These are phyloP conservation scores for Serendipita sp. DNA, from an alignment of 768 basidiomycete genomes.

Conservation along the genomic window DNA sequence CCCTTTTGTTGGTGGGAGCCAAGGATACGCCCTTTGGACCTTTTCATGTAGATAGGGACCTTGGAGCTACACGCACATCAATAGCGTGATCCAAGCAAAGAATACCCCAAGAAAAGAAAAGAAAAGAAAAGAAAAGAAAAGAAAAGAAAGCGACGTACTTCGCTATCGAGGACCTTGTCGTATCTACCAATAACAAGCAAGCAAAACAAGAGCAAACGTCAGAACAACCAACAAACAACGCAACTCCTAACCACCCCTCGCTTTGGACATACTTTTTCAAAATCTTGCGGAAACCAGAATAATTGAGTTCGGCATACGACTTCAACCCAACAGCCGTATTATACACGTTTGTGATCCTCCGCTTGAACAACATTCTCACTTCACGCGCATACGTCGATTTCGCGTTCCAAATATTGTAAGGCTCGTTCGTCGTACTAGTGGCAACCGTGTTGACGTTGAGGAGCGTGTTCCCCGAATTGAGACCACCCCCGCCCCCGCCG, in stretches of 20 bases:
- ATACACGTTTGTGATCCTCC: conserved; percentile 70
- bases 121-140: background rate
- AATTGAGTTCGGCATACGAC: conserved; percentile 83
- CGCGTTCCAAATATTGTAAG: conserved; percentile 28
- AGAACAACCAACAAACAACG: conserved; percentile 4
- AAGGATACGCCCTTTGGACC: conserved; percentile 55
- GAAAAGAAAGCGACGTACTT: conserved; percentile 22
- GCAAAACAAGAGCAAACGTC: background rate
- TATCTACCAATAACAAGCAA: conserved; percentile 36
- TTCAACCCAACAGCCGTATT: conserved; percentile 58
- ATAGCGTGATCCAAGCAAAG: too few relatives aligned
- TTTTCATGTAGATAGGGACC: conserved; percentile 54
- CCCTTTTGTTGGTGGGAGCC: conserved; percentile 46
- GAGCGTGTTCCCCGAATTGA: background rate
- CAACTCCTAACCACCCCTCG: conserved; percentile 15
- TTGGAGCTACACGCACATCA: conserved; percentile 37
- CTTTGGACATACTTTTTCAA: conserved; percentile 55
- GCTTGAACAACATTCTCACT: conserved; percentile 72
- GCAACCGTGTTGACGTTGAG: conserved; percentile 5
- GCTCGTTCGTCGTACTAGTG: background rate
- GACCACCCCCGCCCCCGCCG: background rate
- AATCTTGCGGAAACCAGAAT: conserved; percentile 88
- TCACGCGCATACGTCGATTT: conserved; percentile 70
- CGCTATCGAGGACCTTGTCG: conserved; percentile 78
- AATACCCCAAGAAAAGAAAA: too few relatives aligned